Conservation (phyloP, 768 basidiomycete genomes). For the Psilocybe cyanescens region DNA sequence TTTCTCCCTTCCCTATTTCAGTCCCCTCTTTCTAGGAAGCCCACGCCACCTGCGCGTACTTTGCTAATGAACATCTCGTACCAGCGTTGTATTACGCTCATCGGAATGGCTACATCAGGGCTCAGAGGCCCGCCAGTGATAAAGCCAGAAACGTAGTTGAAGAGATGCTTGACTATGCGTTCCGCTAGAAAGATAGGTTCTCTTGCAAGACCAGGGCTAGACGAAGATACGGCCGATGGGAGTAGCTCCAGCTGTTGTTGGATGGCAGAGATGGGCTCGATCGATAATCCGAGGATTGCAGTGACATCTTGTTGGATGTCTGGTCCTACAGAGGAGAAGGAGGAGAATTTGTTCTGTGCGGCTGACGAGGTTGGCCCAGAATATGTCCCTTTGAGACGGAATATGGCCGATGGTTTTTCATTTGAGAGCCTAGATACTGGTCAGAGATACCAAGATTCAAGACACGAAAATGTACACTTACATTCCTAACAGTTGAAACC, state of each 20-base stretch:
- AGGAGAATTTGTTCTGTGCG: conserved; percentile 44
- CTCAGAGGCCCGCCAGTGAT: conserved; percentile 45
- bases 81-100: conserved; percentile 69
- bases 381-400: conserved; percentile 71
- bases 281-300: conserved; percentile 77
- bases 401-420: conserved; percentile 89
- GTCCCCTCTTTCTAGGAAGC: conserved; percentile 61
- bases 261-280: conserved; percentile 75
- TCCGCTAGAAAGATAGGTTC: conserved; percentile 67
- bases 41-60: conserved; percentile 58
- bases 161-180: conserved; percentile 70
- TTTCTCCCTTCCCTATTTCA: conserved; percentile 11
- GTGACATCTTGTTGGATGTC: conserved; percentile 53
- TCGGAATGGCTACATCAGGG: conserved; percentile 59
- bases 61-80: conserved; percentile 70
- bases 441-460: not conserved
- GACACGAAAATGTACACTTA: conserved; percentile 37
- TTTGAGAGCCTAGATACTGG: conserved; percentile 74
- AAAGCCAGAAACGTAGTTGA: conserved; percentile 79
- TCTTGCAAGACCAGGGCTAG: conserved; percentile 25
- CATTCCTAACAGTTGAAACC: conserved; percentile 88
- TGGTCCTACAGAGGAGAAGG: conserved; percentile 33
- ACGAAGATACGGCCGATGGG: conserved; percentile 28
- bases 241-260: conserved; percentile 57
- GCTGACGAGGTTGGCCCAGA: conserved; percentile 38